Base-by-base conservation (phyloP, 2,329 filamentous ascomycete genomes). In the Keithomyces neogunnii region DNA sequence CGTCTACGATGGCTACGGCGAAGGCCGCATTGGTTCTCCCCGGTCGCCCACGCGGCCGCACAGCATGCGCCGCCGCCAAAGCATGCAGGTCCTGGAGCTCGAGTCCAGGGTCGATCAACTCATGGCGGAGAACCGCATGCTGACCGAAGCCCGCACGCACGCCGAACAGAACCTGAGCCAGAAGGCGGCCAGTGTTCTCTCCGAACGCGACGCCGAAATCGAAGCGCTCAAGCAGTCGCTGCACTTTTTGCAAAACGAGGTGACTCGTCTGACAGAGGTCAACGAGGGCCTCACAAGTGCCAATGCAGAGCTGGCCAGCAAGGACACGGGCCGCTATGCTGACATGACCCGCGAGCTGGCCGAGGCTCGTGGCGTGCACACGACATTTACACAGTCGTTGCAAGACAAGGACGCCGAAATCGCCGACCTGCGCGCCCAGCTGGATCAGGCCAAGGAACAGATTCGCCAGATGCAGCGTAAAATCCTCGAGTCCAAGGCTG, bases 1-100 rank as follows among this genome's bases (percentile, higher is more conserved):
- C 77, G 85, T 95, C 73, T 96, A 88, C 75, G 90, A 96, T 81
- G 92, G 89, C 73, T 91, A 84, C 75, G 92, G 92, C 72, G 89
- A 95, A 73, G 89, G 88, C 70, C 88, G 81, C 65, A 80, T 87
- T 66, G 85, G 85, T 66, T 95, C 90, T 66, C 90, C 92, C 64
- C 84, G 87, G 63, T 97, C 93, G 63, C 93, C 93, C 51, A 95
- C 89, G 60, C 85, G 92, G 70, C 91, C 93, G 62, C 89, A 91
- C 65, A 96, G 90, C 75, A 88, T 99, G 81, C 91, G 92, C 62
- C 91, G 92, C 66, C 88, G 92, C 65, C 93, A 96, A 71, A 97
- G 92, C 77, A 92, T 97, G 85, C 92, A 97, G 72, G 84, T 92
- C 50, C 84, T 97, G 55, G 92, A 99, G 62, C 84, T 99, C 64